Conservation (phyloP, 352 stramenopile genomes). For the Phytophthora pini region DNA sequence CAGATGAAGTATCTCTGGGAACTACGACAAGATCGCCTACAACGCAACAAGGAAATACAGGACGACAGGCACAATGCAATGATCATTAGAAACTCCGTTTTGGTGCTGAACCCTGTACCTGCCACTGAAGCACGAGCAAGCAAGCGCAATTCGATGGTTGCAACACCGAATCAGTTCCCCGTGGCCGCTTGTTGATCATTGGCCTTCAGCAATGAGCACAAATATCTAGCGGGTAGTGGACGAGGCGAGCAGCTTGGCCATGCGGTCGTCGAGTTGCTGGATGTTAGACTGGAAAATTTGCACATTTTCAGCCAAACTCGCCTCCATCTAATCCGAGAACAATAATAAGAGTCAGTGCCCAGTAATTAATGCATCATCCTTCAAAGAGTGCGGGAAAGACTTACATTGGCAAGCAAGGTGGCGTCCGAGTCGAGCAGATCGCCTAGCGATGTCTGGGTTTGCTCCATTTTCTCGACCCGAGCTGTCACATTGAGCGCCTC, state of each 20-base stretch:
- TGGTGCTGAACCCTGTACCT: constrained; percentile 45
- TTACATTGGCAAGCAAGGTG: constrained; percentile 73
- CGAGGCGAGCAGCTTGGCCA: constrained; percentile 52
- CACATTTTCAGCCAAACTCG: constrained; percentile 75
- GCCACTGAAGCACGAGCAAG: constrained; percentile 40
- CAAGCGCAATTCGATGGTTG: constrained; percentile 43
- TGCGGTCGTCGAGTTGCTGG: constrained; percentile 74
- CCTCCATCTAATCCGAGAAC: constrained; percentile 60
- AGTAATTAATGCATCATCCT: constrained; percentile 7
- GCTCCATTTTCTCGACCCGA: constrained; percentile 71
- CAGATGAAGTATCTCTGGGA: constrained; percentile 72
- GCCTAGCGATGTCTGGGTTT: constrained; percentile 55
- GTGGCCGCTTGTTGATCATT: constrained; percentile 30
- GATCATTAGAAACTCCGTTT: constrained; percentile 42
- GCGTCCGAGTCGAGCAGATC: constrained; percentile 74
- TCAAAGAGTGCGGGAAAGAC: constrained; percentile 15
- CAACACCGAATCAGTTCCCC: constrained; percentile 19
- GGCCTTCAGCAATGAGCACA: constrained; percentile 12
- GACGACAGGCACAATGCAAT: constrained; percentile 34
- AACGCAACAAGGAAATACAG: constrained; percentile 33
- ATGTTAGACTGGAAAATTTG: constrained; percentile 84
- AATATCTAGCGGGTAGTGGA: constrained; percentile 26
- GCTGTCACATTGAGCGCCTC: constrained; percentile 54
- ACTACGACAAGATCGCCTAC: constrained; percentile 49
- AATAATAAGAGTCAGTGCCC: constrained; percentile 16